phyloP scores from a whole-genome alignment of 2,329 filamentous ascomycete genomes.

The Lachnellula occidentalis region DNA sequence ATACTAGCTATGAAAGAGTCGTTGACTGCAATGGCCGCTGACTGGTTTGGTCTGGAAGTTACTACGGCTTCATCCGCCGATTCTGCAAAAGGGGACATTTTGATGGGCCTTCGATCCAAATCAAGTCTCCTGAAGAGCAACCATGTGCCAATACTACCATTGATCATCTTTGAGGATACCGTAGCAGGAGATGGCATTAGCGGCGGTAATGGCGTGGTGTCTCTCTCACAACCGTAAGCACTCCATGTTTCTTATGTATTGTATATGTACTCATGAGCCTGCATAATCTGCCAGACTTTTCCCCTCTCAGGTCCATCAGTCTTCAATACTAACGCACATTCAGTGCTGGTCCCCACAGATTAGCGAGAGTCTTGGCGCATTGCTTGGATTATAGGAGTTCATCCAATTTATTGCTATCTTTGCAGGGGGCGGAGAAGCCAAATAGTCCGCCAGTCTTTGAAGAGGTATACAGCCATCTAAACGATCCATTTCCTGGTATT shows the following conservation, averaged over 20 bases:
- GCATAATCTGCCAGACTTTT: background rate
- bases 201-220: conserved; percentile 9
- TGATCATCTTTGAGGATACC: conserved; percentile 21
- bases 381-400: conserved; percentile 14
- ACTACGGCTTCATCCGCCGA: conserved; percentile 2
- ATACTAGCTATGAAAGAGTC: conserved; percentile 16
- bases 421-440: background rate
- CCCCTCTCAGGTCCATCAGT: background rate
- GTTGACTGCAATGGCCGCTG: conserved; percentile 8
- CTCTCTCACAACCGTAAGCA: conserved; percentile 19
- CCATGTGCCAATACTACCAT: conserved; percentile 2
- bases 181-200: background rate
- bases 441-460: background rate
- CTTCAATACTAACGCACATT: background rate
- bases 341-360: conserved; percentile 21
- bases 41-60: conserved; percentile 22
- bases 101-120: conserved; percentile 14
- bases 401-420: background rate
- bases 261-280: no score
- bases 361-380: conserved; percentile 11
- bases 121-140: conserved; percentile 1
- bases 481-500: no score
- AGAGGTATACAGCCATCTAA: no score
- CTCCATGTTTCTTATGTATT: no score
- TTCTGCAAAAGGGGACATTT: conserved; percentile 5